Percentiles rank a stretch among this genome's conserved stretches.
These are phyloP conservation scores for Aspergillus ustus DNA, from an alignment of 2,329 filamentous ascomycete species.

Conservation along the genomic window DNA sequence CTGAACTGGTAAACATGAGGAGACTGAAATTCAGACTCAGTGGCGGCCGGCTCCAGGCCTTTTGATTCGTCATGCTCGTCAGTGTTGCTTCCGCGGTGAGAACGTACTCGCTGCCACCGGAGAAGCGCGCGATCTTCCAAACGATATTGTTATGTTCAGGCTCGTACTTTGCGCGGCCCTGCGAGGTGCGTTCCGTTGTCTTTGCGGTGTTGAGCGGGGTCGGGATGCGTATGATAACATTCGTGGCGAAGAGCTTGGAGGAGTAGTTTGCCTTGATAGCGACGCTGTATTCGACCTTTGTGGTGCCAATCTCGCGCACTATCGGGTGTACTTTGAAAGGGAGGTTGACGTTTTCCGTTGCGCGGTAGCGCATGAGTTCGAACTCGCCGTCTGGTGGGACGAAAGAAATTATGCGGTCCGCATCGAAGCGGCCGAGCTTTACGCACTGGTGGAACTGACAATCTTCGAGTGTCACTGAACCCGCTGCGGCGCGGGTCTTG, in stretches of 20 bases:
- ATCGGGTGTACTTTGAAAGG: constrained; percentile 99
- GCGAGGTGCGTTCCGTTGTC: constrained; percentile 88
- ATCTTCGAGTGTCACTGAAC: constrained; percentile 93
- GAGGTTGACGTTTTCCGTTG: constrained; percentile 97
- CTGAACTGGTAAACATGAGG: constrained; percentile 97
- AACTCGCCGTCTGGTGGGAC: constrained; percentile 97
- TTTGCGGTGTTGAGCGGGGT: constrained; percentile 95
- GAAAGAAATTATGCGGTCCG: constrained; percentile 95
- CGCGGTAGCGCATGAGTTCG: constrained; percentile 97
- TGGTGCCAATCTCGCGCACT: constrained; percentile 94
- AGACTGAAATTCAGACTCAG: constrained; percentile 90
- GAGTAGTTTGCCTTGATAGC: constrained; percentile 97
- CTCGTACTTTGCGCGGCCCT: constrained; percentile 98
- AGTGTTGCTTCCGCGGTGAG: constrained; percentile 90
- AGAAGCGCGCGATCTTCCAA: constrained; percentile 99
- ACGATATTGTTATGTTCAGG: constrained; percentile 97
- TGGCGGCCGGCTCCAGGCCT: constrained; percentile 93
- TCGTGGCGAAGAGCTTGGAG: constrained; percentile 93
- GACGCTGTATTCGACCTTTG: constrained; percentile 98
- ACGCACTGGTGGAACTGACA: constrained; percentile 99
- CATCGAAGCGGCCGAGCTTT: constrained; percentile 94
- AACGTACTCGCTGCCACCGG: constrained; percentile 95
- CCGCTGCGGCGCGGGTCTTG: constrained; percentile 91
- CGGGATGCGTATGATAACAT: constrained; percentile 90
- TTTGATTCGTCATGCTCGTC: constrained; percentile 97